Evolutionary conservation across 192 early-diverging fungal species (phyloP), one percentile per base, ranked within the genome.

Genomic region (Linderina pennispora): DNA sequence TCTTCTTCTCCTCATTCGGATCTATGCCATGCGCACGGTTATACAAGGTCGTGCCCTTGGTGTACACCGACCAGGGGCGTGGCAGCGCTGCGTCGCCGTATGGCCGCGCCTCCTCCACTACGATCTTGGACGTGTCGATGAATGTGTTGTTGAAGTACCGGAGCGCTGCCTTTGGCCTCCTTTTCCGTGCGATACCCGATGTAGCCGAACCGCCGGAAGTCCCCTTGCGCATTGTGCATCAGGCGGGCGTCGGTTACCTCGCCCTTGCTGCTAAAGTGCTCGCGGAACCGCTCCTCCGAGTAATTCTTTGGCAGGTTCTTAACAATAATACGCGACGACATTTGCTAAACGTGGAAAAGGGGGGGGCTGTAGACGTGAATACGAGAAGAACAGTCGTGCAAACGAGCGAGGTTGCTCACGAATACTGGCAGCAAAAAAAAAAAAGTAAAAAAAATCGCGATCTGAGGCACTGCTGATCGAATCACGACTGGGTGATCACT

Each of bases 301-400:
- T 91, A 70, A 57, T 93, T 77, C 62, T 91, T 92, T 40, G 96
- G 96, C n/a, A 99, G 77, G 74, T 94, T 94, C 58, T 93, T 95
- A 48, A 99, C 87, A 55, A 99, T 88, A 21, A 99, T 78, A 36
- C 96, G 86, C 17, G 85, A 64, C 17, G 62, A 59, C 55, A 58
- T 58, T 19, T 6, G 32, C 16, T 35, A 35, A n/a, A n/a, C n/a
- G n/a, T n/a, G n/a, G n/a, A n/a, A n/a, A n/a, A n/a, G n/a, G n/a
- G n/a, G n/a, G n/a, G n/a, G n/a, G n/a, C n/a, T n/a, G n/a, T n/a
- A n/a, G n/a, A n/a, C n/a, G n/a, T n/a, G n/a, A n/a, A n/a, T n/a
- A n/a, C n/a, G n/a, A n/a, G n/a, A n/a, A 31, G 28, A 31, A 31
- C 5, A 31, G 28, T 5, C 28, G 28, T 11, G 11, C 6, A 31